phyloP scores from a whole-genome alignment of 2,329 filamentous ascomycete genomes.

The Trichophyton equinum region DNA sequence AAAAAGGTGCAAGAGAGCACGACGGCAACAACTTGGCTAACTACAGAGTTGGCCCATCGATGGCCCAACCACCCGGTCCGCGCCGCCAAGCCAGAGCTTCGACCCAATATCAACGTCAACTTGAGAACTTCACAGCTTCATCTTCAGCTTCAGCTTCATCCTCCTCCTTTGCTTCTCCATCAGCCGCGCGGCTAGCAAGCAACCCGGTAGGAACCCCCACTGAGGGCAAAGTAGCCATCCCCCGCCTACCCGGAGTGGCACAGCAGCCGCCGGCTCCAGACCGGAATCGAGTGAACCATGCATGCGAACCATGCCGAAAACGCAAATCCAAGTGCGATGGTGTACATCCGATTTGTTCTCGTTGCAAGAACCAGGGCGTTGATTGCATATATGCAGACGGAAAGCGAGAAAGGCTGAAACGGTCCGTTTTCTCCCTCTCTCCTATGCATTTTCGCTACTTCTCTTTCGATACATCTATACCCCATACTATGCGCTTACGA shows the following conservation, averaged over 20 bases:
- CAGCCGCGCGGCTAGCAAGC: slow-evolving; percentile 7
- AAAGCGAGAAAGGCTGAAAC: slow-evolving; percentile 26
- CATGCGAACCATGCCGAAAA: slow-evolving; percentile 24
- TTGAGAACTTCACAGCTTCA: background rate
- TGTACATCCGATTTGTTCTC: slow-evolving; percentile 21
- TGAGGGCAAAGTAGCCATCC: slow-evolving; percentile 15
- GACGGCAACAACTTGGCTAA: background rate
- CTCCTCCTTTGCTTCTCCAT: background rate
- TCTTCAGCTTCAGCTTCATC: slow-evolving; percentile 3
- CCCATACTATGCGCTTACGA: slow-evolving; percentile 1
- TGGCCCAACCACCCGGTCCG: slow-evolving; percentile 6
- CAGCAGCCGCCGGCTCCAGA: slow-evolving; percentile 5
- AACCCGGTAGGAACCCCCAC: slow-evolving; percentile 1
- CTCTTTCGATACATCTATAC: background rate
- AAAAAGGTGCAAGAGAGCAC: background rate
- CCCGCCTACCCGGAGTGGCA: slow-evolving; percentile 10
- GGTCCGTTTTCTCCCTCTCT: background rate
- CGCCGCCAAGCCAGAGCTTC: slow-evolving; percentile 10
- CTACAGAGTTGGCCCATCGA: background rate
- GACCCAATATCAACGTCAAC: slow-evolving; percentile 8
- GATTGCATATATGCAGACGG: slow-evolving; percentile 24
- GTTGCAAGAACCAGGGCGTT: slow-evolving; percentile 20
- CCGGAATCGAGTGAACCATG: slow-evolving; percentile 17
- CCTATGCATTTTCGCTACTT: background rate
- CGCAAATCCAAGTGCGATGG: slow-evolving; percentile 30